Evolutionary conservation across 345 rosid species (phyloP).

Genomic region (Rhizophora mangle): DNA sequence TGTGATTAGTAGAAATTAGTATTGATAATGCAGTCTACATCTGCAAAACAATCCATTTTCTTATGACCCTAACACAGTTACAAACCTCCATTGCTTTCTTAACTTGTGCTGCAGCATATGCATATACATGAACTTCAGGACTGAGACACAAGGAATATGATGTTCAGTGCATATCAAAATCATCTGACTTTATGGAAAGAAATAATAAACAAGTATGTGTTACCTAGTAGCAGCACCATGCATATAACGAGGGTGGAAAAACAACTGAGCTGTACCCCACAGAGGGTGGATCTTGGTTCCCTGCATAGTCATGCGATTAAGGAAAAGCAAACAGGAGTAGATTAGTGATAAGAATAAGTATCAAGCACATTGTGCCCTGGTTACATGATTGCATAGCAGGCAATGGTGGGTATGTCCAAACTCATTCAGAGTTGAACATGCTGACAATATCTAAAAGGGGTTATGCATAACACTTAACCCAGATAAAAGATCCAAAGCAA

Average conservation of each 20-base stretch:
- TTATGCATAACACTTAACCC: too few relatives aligned
- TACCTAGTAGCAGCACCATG: conserved; percentile 98
- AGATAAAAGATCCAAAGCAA: not conserved
- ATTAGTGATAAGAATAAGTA: not conserved
- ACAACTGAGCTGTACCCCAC: conserved; percentile 98
- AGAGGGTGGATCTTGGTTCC: conserved; percentile 67
- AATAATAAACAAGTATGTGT: not conserved
- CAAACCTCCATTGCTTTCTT: conserved; percentile 93
- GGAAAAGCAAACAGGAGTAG: not conserved
- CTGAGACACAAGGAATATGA: conserved; percentile 31
- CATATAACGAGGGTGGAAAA: conserved; percentile 94
- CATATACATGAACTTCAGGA: conserved; percentile 81
- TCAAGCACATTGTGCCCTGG: not conserved
- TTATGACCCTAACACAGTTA: not conserved
- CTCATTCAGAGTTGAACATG: not conserved
- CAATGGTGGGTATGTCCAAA: not conserved
- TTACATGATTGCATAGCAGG: not conserved
- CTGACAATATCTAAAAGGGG: too few relatives aligned
- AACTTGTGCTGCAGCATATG: conserved; percentile 96
- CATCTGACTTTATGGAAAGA: not conserved
- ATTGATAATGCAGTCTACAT: not conserved
- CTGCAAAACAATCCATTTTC: not conserved
- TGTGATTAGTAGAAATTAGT: not conserved
- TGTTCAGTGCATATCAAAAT: not conserved
- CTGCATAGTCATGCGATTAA: conserved; percentile 30